Evolutionary conservation across 108 stramenopile species (phyloP), one percentile per base, ranked within the genome.

Genomic region (Fragilaria radians): DNA sequence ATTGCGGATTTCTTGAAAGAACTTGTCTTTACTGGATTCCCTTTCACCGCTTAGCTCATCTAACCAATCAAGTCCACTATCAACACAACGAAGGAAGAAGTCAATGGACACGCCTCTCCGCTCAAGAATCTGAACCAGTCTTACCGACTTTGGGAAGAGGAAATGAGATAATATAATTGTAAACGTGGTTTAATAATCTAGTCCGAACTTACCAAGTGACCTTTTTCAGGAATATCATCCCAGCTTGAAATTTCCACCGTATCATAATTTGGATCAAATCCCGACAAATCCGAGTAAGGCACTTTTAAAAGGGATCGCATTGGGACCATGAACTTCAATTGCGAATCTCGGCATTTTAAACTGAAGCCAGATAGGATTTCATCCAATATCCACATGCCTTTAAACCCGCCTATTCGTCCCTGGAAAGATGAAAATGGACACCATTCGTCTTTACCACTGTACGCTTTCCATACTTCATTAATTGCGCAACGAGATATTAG

Each of bases 351-450:
- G 28, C 61, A 73, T 18, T 57, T 36, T 19, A 73, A 36, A 45
- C 55, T 53, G 3, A 73, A 17, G 23, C 65, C 72, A 27, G 52
- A 34, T 50, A 73, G 50, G 22, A 32, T 48, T 7, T 31, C 31
- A 62, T 73, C 72, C 3, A 73, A 49, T 19, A 73, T 61, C 56
- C 54, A 73, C 59, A 56, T 58, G 17, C 72, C 72, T 36, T 73
- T 73, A n/a, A 73, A 61, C 14, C 72, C 65, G 28, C 72, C 72
- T 28, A 73, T 55, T 0, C 72, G 60, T n/a, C 53, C 72, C 49
- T 73, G 72, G 34, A 73, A 73, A 9, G 61, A 61, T 34, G 72
- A 34, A 45, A 17, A 61, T n/a, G 50, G 59, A 32, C 72, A 61
- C 33, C 18, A 30, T 9, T 4, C 28, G 21, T 32, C 5, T 19